Conservation (phyloP, 73 alveolate genomes). For the Uronychia setigera region DNA sequence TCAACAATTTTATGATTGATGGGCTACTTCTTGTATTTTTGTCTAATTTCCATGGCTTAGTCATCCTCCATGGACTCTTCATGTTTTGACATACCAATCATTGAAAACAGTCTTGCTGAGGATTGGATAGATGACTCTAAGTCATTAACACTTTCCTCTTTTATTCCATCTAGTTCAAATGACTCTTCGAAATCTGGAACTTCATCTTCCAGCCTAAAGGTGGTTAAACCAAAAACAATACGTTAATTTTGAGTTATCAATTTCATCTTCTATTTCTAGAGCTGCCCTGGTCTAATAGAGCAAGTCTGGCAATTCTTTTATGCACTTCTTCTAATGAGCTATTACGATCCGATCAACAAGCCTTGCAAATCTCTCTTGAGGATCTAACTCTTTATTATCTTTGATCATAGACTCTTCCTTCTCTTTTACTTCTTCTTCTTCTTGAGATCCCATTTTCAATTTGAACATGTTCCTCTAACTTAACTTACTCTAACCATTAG, state of each 20-base stretch:
- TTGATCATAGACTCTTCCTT: not conserved
- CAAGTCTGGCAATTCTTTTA: not conserved
- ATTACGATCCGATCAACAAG: not conserved
- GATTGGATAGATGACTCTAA: not conserved
- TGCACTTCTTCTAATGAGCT: not conserved
- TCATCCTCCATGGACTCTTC: not conserved
- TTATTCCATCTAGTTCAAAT: not conserved
- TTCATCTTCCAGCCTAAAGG: not conserved
- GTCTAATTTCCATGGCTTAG: not conserved
- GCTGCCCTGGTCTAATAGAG: not conserved
- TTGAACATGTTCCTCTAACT: too few relatives aligned
- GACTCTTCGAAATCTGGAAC: not conserved
- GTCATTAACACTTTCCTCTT: not conserved
- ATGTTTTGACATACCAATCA: not conserved
- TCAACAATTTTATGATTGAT: not conserved
- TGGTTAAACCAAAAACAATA: not conserved
- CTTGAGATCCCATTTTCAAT: not conserved
- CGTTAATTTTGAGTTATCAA: not conserved
- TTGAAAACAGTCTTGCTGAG: not conserved
- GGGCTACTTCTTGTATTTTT: not conserved
- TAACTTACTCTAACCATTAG: too few relatives aligned
- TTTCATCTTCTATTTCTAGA: not conserved
- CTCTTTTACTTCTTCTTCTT: not conserved
- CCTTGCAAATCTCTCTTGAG: not conserved
- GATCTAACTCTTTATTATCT: not conserved